Base-by-base conservation (phyloP, 805 yeast genomes). In the Nakazawaea populi region DNA sequence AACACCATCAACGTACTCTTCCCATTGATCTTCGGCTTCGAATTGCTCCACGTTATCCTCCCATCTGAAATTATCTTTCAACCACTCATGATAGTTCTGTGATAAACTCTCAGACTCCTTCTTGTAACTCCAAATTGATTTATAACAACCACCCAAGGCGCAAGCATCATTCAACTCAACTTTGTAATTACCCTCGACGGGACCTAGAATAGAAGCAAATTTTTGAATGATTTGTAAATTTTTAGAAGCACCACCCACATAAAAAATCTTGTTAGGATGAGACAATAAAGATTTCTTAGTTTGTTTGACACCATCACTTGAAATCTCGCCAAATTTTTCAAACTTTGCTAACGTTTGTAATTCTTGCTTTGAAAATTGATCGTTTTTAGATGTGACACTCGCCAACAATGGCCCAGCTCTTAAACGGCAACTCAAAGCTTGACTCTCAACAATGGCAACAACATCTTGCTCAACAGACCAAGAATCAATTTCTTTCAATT, bases 121-220 rank as follows among this genome's bases (percentile, higher is more conserved):
- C 49, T 61, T 55, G 52, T 64, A 67, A 38, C 88, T 78, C 95
- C 95, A 89, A 45, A 83, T 71, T 1, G 96, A 92, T 62, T 87
- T 86, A 68, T 77, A 87, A 41, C 95, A 92, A 4, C 96, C 96
- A 29, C 97, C 97, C 36, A 88, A 66, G 0, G 96, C 97, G 74
- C 97, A 90, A 1, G 96, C 94, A 67, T 90, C 90, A 6, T 92
- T 82, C 44, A 88, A 79, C 59, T 87, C 90, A 38, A 86, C 83
- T 53, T 80, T 79, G 63, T 67, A 87, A 54, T 85, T 82, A 1
- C 91, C 94, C 1, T 72, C 67, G 28, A 69, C 61, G 0, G 87
- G 82, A 5, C 90, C 91, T 36, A 90, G 66, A 6, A 90, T 82
- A 10, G 83, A 71, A 9, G 90, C 82, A 72, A 87, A 85, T 56